Base-by-base conservation (phyloP, 805 yeast genomes). In the Lipomyces starkeyi region DNA sequence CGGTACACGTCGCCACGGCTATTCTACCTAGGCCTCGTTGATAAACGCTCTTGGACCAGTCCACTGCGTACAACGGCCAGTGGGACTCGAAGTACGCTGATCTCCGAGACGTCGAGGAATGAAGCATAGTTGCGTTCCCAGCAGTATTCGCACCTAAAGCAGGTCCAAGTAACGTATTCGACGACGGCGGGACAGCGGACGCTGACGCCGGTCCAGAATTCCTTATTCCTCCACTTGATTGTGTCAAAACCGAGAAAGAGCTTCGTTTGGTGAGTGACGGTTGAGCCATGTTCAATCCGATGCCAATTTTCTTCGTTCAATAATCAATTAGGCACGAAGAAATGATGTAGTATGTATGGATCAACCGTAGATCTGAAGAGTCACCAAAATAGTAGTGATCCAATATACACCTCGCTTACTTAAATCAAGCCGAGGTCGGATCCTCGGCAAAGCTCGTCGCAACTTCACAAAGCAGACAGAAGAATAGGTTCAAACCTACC, bases 1-100 rank as follows among this genome's bases (percentile, higher is more conserved):
- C 98, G 67, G 90, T 85, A 76, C 87, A 91, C 0, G 97, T 85
- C n/a, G 88, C 83, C n/a, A 89, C 76, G 0, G 91, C 95, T 7
- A 91, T 78, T 59, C 83, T 80, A 8, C 87, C 88, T 11, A 75
- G 67, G 1, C 81, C 81, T 2, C 80, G 65, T 27, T 40, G 76
- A 9, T 73, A 71, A 3, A 69, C 71, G n/a, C 79, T 71, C 29
- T 71, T 69, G 4, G 85, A 73, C 91, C 91, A 87, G 69, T 85
- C 89, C 40, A 83, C 77, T 5, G 83, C 80, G 67, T 80, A 85
- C 13, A 87, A 74, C 0, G 88, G 88, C 78, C 82, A 83, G 61
- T 82, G 79, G 0, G 85, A 76, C 63, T 84, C 86, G 69, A 80
- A 85, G 66, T 79, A 79, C 0, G 87, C 85, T 2, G 78, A 61